These are phyloP conservation scores for Cercophora scortea DNA, from an alignment of 495 filamentous ascomycete genomes.

Conservation along the genomic window DNA sequence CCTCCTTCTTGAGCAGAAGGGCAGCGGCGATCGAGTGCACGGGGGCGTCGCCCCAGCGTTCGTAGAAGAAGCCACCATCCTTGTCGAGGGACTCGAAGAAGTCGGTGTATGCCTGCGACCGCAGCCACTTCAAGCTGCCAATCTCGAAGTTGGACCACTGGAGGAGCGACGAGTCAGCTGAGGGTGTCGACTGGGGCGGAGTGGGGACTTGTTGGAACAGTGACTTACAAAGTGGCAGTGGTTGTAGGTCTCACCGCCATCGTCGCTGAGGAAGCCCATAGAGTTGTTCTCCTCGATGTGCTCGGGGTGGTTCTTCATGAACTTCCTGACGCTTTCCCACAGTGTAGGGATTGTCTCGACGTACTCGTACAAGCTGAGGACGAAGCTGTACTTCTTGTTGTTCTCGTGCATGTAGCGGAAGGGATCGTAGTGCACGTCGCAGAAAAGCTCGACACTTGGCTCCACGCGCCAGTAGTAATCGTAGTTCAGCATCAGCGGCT, in stretches of 20 bases:
- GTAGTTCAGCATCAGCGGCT: constrained; percentile 72
- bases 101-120: constrained; percentile 70
- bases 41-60: constrained; percentile 86
- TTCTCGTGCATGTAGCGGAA: constrained; percentile 85
- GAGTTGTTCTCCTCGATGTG: constrained; percentile 79
- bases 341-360: constrained; percentile 91
- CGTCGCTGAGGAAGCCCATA: constrained; percentile 86
- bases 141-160: constrained; percentile 94
- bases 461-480: constrained; percentile 94
- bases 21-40: constrained; percentile 92
- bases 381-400: constrained; percentile 86
- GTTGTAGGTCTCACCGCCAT: constrained; percentile 85
- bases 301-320: constrained; percentile 81
- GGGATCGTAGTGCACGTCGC: constrained; percentile 75
- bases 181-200: background rate
- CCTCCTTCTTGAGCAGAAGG: constrained; percentile 77
- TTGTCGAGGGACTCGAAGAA: constrained; percentile 73
- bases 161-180: constrained; percentile 8
- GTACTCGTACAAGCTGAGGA: constrained; percentile 89
- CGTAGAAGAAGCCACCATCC: constrained; percentile 89
- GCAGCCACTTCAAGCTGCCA: constrained; percentile 75
- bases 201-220: background rate
- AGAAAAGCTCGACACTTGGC: constrained; percentile 80
- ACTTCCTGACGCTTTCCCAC: constrained; percentile 88
- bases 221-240: constrained; percentile 87